A percentile compares a stretch with the other conserved stretches of the same genome.
phyloP scores from a whole-genome alignment of 306 rosid species.

The Amphicarpaea edgeworthii region DNA sequence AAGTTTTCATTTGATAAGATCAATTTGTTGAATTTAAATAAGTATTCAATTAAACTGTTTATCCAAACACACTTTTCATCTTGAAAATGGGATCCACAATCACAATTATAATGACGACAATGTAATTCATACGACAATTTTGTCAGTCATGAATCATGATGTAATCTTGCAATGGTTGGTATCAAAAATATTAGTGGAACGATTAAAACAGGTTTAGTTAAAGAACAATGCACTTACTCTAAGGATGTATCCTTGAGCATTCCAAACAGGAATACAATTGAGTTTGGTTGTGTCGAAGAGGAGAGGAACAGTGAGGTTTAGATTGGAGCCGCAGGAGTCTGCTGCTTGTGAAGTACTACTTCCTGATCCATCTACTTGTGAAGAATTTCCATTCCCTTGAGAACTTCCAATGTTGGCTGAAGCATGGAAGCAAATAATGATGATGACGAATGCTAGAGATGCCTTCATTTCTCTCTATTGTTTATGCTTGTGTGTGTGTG shows the following conservation, averaged over 20 bases:
- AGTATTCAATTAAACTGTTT: not conserved
- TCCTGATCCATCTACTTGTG: conserved; percentile 60
- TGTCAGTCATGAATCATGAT: not conserved
- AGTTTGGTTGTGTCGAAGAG: conserved; percentile 67
- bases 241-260: conserved; percentile 63
- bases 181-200: not conserved
- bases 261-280: conserved; percentile 71
- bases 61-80: not conserved
- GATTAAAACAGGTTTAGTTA: not conserved
- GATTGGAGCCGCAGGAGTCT: conserved; percentile 66
- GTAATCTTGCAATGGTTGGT: conserved; percentile 8
- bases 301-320: conserved; percentile 54
- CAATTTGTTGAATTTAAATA: not conserved
- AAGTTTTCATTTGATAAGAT: not conserved
- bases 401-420: conserved; percentile 57
- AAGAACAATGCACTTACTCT: conserved; percentile 64
- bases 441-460: conserved; percentile 34
- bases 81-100: not conserved
- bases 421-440: conserved; percentile 48
- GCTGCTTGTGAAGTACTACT: conserved; percentile 52
- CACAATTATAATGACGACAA: not conserved
- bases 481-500: conserved; percentile 32
- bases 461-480: conserved; percentile 48
- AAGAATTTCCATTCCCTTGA: conserved; percentile 54
- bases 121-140: not conserved